Conservation (phyloP, 1,139 yeast genomes). For the Lodderomyces jiufengensis region DNA sequence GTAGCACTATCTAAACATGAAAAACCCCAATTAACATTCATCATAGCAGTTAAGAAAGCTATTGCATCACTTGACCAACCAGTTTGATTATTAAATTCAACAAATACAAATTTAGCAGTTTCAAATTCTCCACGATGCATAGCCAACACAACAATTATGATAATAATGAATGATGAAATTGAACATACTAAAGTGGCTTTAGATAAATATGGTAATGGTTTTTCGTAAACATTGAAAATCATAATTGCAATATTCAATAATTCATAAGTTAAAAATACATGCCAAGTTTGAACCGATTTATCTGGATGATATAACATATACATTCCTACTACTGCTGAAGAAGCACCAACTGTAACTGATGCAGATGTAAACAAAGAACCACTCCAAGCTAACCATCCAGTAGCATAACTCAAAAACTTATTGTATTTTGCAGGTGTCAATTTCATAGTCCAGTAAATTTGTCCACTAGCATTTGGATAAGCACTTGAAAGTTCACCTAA, state of each 20-base stretch:
- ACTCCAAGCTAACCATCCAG: conserved; percentile 55
- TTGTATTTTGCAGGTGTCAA: conserved; percentile 48
- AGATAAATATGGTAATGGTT: conserved; percentile 52
- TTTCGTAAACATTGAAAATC: conserved; percentile 56
- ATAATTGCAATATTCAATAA: conserved; percentile 36
- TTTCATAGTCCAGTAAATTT: conserved; percentile 55
- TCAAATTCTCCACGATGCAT: conserved; percentile 51
- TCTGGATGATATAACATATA: conserved; percentile 45
- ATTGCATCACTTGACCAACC: conserved; percentile 61
- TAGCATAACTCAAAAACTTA: conserved; percentile 44
- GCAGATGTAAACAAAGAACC: conserved; percentile 60
- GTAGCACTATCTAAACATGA: conserved; percentile 69
- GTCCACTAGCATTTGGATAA: conserved; percentile 65
- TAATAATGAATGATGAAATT: conserved; percentile 48
- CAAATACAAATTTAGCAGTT: conserved; percentile 57
- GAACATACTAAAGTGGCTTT: conserved; percentile 53
- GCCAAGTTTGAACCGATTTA: conserved; percentile 50
- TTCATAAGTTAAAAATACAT: conserved; percentile 52
- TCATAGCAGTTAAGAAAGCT: conserved; percentile 63
- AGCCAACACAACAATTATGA: conserved; percentile 54
- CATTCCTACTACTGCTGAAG: conserved; percentile 50
- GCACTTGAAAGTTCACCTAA: conserved; percentile 49
- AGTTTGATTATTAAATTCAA: conserved; percentile 56
- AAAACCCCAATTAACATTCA: conserved; percentile 69
- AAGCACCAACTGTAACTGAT: conserved; percentile 53